Conservation (phyloP, 768 basidiomycete species). For the Kwoniella sp. region DNA sequence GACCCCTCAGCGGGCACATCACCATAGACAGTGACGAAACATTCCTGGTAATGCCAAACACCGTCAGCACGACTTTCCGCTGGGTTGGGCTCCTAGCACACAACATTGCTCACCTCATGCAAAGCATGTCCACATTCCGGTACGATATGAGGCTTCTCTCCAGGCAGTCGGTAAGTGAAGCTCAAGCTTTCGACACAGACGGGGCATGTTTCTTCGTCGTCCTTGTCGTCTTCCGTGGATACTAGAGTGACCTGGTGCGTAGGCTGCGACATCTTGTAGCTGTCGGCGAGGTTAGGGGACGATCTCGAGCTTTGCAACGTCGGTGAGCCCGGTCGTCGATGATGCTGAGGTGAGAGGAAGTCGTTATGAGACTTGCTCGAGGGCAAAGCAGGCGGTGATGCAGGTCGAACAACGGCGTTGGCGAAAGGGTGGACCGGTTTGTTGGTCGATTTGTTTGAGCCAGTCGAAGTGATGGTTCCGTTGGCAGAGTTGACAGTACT, state of each 20-base stretch:
- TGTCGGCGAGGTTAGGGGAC: constrained; percentile 33
- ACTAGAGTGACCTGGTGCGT: constrained; percentile 46
- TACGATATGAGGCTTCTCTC: constrained; percentile 96
- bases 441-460: constrained; percentile 25
- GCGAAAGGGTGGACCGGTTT: constrained; percentile 46
- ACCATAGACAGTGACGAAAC: constrained; percentile 95
- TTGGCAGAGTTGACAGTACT: constrained; percentile 12
- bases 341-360: constrained; percentile 20
- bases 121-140: constrained; percentile 97
- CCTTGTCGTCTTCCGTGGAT: constrained; percentile 38
- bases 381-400: constrained; percentile 33
- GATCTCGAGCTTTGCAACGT: constrained; percentile 29
- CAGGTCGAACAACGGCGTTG: constrained; percentile 34
- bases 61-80: constrained; percentile 11
- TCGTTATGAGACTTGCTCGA: constrained; percentile 14
- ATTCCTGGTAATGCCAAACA: constrained; percentile 64
- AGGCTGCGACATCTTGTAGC: constrained; percentile 25
- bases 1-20: constrained; percentile 72
- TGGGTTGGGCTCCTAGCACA: constrained; percentile 52
- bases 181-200: constrained; percentile 94
- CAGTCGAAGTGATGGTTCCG: constrained; percentile 20
- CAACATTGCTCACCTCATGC: constrained; percentile 67
- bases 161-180: constrained; percentile 87
- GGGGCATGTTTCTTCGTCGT: constrained; percentile 87
- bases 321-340: not conserved